These are phyloP conservation scores for Brassica cretica DNA, from an alignment of 345 rosid species.

Conservation along the genomic window DNA sequence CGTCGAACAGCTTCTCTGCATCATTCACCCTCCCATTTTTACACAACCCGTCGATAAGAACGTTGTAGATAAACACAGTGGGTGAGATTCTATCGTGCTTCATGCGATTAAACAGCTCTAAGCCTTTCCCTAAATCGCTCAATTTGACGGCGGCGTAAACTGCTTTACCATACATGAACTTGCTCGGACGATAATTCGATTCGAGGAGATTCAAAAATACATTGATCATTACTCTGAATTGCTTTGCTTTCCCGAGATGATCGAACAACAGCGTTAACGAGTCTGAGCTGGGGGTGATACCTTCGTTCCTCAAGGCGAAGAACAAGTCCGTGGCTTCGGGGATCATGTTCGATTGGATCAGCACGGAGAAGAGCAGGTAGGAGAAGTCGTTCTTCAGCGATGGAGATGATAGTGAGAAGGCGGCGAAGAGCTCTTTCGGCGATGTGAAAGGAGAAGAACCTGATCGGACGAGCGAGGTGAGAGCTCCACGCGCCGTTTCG, in stretches of 20 bases:
- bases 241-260: constrained; percentile 44
- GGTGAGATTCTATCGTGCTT: constrained; percentile 49
- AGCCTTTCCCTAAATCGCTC: constrained; percentile 57
- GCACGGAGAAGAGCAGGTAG: constrained; percentile 46
- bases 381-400: constrained; percentile 47
- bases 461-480: constrained; percentile 48
- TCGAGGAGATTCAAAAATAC: constrained; percentile 53
- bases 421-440: constrained; percentile 50
- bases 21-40: constrained; percentile 57
- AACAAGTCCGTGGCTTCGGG: constrained; percentile 51
- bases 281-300: constrained; percentile 47
- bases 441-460: constrained; percentile 45
- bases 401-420: constrained; percentile 50
- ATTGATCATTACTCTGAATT: constrained; percentile 44
- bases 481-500: constrained; percentile 48
- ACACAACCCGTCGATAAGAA: constrained; percentile 58
- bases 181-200: constrained; percentile 57
- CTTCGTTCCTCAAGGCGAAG: constrained; percentile 46
- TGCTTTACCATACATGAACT: constrained; percentile 62
- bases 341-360: constrained; percentile 51
- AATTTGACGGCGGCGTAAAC: constrained; percentile 69
- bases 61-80: constrained; percentile 62
- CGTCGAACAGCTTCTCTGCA: constrained; percentile 70
- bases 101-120: constrained; percentile 57
- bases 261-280: constrained; percentile 49